Evolutionary conservation across 768 basidiomycete species (phyloP).

Genomic region (Lactarius quietus): DNA sequence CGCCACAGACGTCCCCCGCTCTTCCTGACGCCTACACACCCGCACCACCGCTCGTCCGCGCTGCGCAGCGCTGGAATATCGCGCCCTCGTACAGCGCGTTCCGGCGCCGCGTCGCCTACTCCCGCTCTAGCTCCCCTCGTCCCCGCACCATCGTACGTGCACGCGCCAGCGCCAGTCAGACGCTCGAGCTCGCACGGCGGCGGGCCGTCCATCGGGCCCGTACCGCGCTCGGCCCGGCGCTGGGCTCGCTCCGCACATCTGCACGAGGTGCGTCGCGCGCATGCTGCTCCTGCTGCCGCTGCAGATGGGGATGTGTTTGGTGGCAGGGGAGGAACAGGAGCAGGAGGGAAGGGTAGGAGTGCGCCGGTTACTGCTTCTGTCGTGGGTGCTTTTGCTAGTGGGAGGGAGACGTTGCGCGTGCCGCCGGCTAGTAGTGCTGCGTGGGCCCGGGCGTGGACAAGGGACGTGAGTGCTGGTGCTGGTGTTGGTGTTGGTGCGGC

Average conservation of each 20-base stretch:
- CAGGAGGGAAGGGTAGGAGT: neutral
- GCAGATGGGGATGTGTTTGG: conserved; percentile 5
- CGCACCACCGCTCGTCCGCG: conserved; percentile 11
- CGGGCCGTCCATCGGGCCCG: conserved; percentile 31
- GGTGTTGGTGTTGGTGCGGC: too few species aligned
- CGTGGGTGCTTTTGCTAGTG: neutral
- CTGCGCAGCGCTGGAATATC: neutral
- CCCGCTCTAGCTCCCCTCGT: neutral
- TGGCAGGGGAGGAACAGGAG: neutral
- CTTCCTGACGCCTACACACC: conserved; percentile 2
- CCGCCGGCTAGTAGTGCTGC: neutral
- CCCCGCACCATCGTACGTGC: neutral
- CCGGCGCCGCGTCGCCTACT: neutral
- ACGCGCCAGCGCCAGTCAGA: conserved; percentile 35
- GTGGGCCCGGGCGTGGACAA: neutral
- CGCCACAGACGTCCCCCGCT: conserved; percentile 1
- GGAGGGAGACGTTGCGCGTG: neutral
- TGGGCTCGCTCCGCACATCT: conserved; percentile 68
- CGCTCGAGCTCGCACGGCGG: conserved; percentile 46
- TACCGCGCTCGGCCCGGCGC: conserved; percentile 47
- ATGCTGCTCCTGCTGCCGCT: neutral
- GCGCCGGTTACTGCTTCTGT: neutral
- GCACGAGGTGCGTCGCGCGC: conserved; percentile 51
- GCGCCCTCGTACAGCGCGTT: neutral
- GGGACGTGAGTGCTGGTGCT: neutral